Percentiles rank a stretch among this genome's conserved stretches.
Evolutionary conservation across 208 protist species (phyloP).

Genomic region (Leishmania tropica): DNA sequence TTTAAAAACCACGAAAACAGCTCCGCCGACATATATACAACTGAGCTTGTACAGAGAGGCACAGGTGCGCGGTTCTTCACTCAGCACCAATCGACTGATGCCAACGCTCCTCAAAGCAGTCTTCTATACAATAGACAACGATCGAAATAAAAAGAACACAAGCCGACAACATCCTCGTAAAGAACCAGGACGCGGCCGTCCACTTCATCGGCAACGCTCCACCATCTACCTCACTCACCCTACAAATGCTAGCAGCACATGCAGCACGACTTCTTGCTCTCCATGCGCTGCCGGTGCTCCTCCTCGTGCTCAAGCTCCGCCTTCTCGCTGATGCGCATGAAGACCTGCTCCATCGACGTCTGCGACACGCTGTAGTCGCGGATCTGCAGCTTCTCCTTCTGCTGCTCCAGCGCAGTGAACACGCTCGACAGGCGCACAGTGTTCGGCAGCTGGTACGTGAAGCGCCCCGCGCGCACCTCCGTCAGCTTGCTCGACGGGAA

Average conservation of each 20-base stretch:
- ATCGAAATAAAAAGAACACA: too few species aligned
- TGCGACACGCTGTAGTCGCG: slow-evolving; percentile 80
- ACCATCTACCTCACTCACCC: too few species aligned
- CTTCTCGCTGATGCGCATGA: slow-evolving; percentile 77
- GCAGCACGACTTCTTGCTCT: not conserved
- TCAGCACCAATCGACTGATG: too few species aligned
- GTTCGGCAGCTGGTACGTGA: slow-evolving; percentile 51
- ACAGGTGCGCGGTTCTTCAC: too few species aligned
- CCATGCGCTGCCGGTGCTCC: slow-evolving; percentile 13
- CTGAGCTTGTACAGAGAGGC: too few species aligned
- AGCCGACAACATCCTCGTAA: too few species aligned
- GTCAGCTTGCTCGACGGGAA: slow-evolving; percentile 38
- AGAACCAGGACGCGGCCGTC: too few species aligned
- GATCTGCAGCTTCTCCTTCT: slow-evolving; percentile 44
- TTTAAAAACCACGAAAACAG: not conserved
- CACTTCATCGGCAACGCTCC: too few species aligned
- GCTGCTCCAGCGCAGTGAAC: slow-evolving; percentile 49
- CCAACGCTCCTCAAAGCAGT: too few species aligned
- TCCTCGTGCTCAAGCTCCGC: slow-evolving; percentile 40
- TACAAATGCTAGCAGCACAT: not conserved
- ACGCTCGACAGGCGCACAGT: slow-evolving; percentile 39
- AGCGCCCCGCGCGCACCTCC: slow-evolving; percentile 42
- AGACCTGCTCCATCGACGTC: slow-evolving; percentile 89
- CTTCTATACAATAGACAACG: not conserved
- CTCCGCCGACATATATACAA: too few species aligned